phyloP scores from a whole-genome alignment of 495 filamentous ascomycete species.

The Chaetomium fimeti region DNA sequence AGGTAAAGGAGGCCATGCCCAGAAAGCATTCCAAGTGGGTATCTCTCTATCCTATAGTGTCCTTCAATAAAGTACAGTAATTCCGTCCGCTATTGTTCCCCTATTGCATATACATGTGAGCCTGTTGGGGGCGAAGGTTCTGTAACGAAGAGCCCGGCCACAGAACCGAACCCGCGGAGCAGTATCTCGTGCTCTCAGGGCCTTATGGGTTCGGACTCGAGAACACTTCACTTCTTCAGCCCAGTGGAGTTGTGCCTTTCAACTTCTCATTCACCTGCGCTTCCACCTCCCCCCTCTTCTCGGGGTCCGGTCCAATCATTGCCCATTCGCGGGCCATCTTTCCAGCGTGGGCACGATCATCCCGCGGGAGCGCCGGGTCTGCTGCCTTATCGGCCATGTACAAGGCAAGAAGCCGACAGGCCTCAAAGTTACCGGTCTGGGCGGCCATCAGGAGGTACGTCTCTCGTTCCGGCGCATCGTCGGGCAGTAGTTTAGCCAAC shows the following conservation, averaged over 20 bases:
- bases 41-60: not conserved
- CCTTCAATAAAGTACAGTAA: not conserved
- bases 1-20: not conserved
- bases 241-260: not conserved
- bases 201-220: not conserved
- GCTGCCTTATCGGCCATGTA: not conserved
- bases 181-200: not conserved
- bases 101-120: no score
- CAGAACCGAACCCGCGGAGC: not conserved
- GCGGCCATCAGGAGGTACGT: conserved; percentile 34
- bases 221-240: not conserved
- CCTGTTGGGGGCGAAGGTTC: no score
- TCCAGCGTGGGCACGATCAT: not conserved
- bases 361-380: not conserved
- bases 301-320: not conserved
- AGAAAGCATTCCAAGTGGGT: not conserved
- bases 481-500: conserved; percentile 33
- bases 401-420: not conserved
- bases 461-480: conserved; percentile 20
- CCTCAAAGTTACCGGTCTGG: conserved; percentile 23
- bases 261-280: conserved; percentile 1
- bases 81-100: not conserved
- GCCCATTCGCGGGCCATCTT: conserved; percentile 8
- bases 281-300: not conserved
- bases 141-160: not conserved